Base-by-base conservation (phyloP, 768 basidiomycete species). In the Russula dissimulans region DNA sequence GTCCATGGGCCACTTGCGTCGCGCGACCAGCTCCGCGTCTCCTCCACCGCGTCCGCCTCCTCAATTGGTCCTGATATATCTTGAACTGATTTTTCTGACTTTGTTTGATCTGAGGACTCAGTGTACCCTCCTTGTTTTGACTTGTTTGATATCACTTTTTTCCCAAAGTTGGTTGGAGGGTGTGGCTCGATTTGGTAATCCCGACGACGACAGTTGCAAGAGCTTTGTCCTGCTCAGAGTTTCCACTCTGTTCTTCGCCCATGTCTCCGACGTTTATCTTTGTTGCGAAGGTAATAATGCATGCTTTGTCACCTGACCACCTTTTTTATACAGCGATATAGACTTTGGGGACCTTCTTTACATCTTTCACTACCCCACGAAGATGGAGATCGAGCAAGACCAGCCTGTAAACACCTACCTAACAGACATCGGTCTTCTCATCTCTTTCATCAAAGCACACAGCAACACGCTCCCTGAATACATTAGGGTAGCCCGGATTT, bases 1-100 rank as follows among this genome's bases (percentile, higher is more conserved):
- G 69, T 97, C 91, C 67, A 98, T 88, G 55, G 97, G 80, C 49
- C 97, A 82, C 72, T 91, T 90, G 61, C 97, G 82, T 64, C 85
- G 85, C 17, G 92, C 91, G 66, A 95, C 81, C 29, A 97, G 82
- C 74, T 98, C 97, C 5, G 94, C 93, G 87, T 92, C 75, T 95
- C 94, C 71, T 97, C 94, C 18, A 89, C 85, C 29, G 93, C 92
- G 71, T 98, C 97, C 68, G 95, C 93, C 74, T 98, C 95, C 57
- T 99, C 97, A 72, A 36, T 5, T 36, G 34, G n/a, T n/a, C n/a
- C n/a, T n/a, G n/a, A n/a, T n/a, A n/a, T n/a, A n/a, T n/a, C n/a
- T n/a, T n/a, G n/a, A n/a, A n/a, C n/a, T n/a, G n/a, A n/a, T n/a
- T n/a, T n/a, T n/a, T n/a, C n/a, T n/a, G n/a, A n/a, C n/a, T n/a